phyloP scores from a whole-genome alignment of 805 yeast genomes.

The Pichia membranifaciens region DNA sequence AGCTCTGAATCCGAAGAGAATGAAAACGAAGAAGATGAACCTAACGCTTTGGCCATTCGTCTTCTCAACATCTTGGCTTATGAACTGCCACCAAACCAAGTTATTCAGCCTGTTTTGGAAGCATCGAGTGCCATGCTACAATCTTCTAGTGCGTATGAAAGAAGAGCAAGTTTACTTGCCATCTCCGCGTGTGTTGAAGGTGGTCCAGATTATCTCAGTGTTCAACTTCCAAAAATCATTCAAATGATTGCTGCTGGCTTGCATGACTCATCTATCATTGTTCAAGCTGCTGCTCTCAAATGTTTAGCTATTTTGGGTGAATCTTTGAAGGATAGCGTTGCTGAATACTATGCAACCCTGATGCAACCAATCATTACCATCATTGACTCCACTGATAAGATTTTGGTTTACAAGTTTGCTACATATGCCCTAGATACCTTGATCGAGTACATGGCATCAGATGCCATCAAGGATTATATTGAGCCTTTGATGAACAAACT shows the following conservation, averaged over 20 bases:
- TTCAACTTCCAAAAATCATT: slow-evolving; percentile 67
- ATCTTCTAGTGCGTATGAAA: slow-evolving; percentile 64
- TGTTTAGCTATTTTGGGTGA: slow-evolving; percentile 71
- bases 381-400: slow-evolving; percentile 79
- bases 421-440: slow-evolving; percentile 88
- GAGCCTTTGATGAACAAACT: slow-evolving; percentile 88
- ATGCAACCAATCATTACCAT: slow-evolving; percentile 82
- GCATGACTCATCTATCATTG: slow-evolving; percentile 66
- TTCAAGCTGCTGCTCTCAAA: slow-evolving; percentile 80
- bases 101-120: slow-evolving; percentile 71
- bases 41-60: slow-evolving; percentile 72
- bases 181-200: slow-evolving; percentile 83
- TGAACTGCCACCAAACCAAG: slow-evolving; percentile 90
- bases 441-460: slow-evolving; percentile 85
- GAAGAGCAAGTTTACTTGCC: slow-evolving; percentile 82
- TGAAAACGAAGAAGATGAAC: slow-evolving; percentile 86
- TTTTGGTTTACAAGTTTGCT: slow-evolving; percentile 83
- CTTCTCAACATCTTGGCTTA: slow-evolving; percentile 71
- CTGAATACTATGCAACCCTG: slow-evolving; percentile 75
- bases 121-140: slow-evolving; percentile 51
- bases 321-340: slow-evolving; percentile 79
- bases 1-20: slow-evolving; percentile 82
- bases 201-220: slow-evolving; percentile 85
- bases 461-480: slow-evolving; percentile 71
- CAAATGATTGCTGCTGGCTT: slow-evolving; percentile 72